Percentiles rank a stretch among this genome's conserved stretches.
phyloP scores from a whole-genome alignment of 2,329 filamentous ascomycete species.

The Diaporthe capsici region DNA sequence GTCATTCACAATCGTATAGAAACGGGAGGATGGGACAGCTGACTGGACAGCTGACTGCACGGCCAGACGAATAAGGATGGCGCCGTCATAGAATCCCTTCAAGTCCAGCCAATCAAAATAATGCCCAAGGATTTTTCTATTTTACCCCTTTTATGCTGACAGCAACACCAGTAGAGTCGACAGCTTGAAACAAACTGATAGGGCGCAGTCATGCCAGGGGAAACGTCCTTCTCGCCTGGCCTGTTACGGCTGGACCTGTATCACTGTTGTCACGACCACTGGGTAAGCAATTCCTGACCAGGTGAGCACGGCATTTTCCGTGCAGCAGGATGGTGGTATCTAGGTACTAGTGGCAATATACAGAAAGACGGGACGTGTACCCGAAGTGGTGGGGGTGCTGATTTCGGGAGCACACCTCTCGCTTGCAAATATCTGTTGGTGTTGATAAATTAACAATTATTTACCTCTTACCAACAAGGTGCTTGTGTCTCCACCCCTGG shows the following conservation, averaged over 20 bases:
- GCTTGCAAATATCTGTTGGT: too few relatives aligned
- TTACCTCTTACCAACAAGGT: neutral
- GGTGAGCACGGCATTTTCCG: neutral
- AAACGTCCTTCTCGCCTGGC: neutral
- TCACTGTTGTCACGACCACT: neutral
- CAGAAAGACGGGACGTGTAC: neutral
- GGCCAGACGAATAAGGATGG: neutral
- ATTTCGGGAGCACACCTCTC: neutral
- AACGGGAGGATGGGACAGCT: neutral
- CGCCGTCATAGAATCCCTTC: neutral
- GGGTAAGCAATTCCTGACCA: neutral
- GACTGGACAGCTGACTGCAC: conserved; percentile 1
- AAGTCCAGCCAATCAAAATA: neutral
- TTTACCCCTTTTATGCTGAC: neutral
- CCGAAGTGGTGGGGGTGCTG: neutral
- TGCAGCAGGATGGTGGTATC: neutral
- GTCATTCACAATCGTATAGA: neutral
- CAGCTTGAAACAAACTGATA: neutral
- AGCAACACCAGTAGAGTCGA: neutral
- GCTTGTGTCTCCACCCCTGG: too few relatives aligned
- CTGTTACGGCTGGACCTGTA: neutral
- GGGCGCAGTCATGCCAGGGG: neutral
- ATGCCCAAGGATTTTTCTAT: neutral
- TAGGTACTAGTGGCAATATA: neutral
- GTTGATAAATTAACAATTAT: neutral